Base-by-base conservation (phyloP, 2,329 filamentous ascomycete genomes). In the Apiospora malaysiana region DNA sequence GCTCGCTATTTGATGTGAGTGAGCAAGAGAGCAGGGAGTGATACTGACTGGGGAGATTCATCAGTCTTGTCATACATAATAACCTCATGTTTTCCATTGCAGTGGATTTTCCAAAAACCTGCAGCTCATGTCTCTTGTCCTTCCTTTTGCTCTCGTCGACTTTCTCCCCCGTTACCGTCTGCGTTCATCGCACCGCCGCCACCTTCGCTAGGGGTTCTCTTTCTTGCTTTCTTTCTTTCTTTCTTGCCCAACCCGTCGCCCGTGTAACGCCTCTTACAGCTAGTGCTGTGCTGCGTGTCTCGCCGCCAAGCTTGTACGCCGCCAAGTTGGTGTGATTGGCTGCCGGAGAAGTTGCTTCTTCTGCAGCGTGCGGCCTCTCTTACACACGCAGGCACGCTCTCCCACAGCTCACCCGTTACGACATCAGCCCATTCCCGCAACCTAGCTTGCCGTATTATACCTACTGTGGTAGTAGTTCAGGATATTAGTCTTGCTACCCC, bases 301-400 rank as follows among this genome's bases (percentile, higher is more conserved):
- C 51, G 5, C 51, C 18, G 51, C 27, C 51, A 37, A n/a, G 51
- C 51, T 59, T 37, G 56, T 63, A 40, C 56, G 40, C 32, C 7
- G 56, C 21, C 32, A 63, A 32, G n/a, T 21, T 32, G 9, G 56
- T 40, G 56, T 63, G 27, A 63, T 63, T 63, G 56, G 56, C 56
- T 63, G 56, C 9, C 56, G 56, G 56, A n/a, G 9, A 63, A 63
- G 56, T 63, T 63, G 27, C 56, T 63, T 63, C 32, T 63, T 63
- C 56, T 63, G 56, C 56, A 63, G 51, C 9, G 51, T 32, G 27
- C 16, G 51, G 27, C 18, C 56, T 40, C 32, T 63, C 56, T n/a
- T 32, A 37, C 47, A 5, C 47, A 25, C 46, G 40, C 8, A 42
- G 40, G 10, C 8, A 16, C 12, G 23, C 49, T 5, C 42, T 45